Conservation (phyloP, 140 eudicot genomes). For the Senecio squalidus region DNA sequence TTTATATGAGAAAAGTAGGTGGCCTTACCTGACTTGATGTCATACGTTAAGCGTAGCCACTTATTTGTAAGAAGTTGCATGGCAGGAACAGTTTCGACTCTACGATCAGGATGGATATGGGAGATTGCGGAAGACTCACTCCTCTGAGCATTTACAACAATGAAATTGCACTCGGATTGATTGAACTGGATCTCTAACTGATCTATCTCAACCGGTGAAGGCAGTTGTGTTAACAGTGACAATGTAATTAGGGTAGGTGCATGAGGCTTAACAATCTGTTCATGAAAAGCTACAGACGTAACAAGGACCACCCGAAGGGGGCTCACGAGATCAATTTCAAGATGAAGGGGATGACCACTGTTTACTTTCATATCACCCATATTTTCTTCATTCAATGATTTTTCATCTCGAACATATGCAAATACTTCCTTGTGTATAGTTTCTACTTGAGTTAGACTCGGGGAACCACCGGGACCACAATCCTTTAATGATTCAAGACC, state of each 20-base stretch:
- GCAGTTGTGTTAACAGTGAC: conserved; percentile 83
- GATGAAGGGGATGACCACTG: conserved; percentile 62
- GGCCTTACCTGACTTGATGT: conserved; percentile 70
- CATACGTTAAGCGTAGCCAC: conserved; percentile 86
- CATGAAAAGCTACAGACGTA: conserved; percentile 94
- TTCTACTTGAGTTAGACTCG: conserved; percentile 53
- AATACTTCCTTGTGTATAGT: conserved; percentile 73
- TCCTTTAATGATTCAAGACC: conserved; percentile 33
- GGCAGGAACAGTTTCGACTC: conserved; percentile 71
- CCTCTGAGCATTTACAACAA: conserved; percentile 63
- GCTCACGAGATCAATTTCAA: conserved; percentile 93
- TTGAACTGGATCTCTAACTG: conserved; percentile 90
- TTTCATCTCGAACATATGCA: conserved; percentile 58
- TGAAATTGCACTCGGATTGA: conserved; percentile 87
- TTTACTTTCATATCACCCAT: conserved; percentile 39
- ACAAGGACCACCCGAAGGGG: conserved; percentile 84
- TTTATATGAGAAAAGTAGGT: not conserved
- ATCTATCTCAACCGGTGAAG: conserved; percentile 69
- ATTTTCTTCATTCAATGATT: conserved; percentile 32
- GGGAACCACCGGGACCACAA: conserved; percentile 83
- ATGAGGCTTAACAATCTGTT: conserved; percentile 79
- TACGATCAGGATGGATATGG: conserved; percentile 57
- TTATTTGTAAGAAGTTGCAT: conserved; percentile 63
- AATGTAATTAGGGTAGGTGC: conserved; percentile 55
- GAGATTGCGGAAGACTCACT: conserved; percentile 48